phyloP scores from a whole-genome alignment of 495 filamentous ascomycete species.

The Xylaria longipes region DNA sequence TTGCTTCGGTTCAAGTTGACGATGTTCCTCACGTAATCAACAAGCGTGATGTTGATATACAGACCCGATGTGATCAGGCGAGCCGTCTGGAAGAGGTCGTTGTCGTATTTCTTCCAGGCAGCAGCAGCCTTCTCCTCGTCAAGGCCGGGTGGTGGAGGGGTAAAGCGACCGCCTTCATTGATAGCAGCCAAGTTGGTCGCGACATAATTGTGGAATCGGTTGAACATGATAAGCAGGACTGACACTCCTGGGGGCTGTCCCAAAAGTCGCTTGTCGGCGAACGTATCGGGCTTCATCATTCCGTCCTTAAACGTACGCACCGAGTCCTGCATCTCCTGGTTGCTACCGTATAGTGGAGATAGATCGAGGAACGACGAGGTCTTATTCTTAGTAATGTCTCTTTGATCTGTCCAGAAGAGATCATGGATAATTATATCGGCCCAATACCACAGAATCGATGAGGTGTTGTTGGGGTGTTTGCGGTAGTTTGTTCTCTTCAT shows the following conservation, averaged over 20 bases:
- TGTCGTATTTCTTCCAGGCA: conserved; percentile 72
- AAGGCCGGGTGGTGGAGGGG: conserved; percentile 53
- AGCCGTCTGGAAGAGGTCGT: conserved; percentile 83
- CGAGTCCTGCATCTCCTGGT: conserved; percentile 72
- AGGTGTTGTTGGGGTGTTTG: conserved; percentile 72
- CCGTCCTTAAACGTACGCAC: conserved; percentile 84
- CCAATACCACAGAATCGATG: conserved; percentile 87
- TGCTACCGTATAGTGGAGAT: conserved; percentile 85
- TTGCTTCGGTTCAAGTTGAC: conserved; percentile 76
- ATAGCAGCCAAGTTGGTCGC: conserved; percentile 66
- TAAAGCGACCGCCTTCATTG: conserved; percentile 76
- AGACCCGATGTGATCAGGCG: conserved; percentile 77
- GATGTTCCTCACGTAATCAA: conserved; percentile 83
- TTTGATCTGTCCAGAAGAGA: conserved; percentile 46
- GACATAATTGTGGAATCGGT: conserved; percentile 80
- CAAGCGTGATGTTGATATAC: conserved; percentile 79
- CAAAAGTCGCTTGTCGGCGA: conserved; percentile 75
- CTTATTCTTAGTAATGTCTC: conserved; percentile 61
- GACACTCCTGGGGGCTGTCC: conserved; percentile 87
- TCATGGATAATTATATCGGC: conserved; percentile 90
- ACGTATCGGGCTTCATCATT: conserved; percentile 83
- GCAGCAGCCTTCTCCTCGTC: conserved; percentile 56
- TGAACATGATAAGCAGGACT: conserved; percentile 73
- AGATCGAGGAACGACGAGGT: conserved; percentile 89
- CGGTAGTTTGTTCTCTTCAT: conserved; percentile 56